Percentiles rank a stretch among this genome's conserved stretches.
Evolutionary conservation across 257 asterid species (phyloP).

Genomic region (Solanum ossicruentum): DNA sequence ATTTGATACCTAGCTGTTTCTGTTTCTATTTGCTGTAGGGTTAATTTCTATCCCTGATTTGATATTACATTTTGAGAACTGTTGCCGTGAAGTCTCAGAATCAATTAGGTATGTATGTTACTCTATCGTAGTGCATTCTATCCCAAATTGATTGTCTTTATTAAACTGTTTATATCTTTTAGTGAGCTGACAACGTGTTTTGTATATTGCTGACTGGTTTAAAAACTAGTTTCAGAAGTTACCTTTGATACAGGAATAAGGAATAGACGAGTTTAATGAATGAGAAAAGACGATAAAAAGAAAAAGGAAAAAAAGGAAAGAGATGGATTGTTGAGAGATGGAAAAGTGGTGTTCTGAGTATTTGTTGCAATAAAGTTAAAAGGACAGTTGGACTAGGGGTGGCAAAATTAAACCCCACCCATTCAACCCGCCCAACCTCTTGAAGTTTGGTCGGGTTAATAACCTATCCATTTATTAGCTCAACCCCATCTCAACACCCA

Average conservation of each 20-base stretch:
- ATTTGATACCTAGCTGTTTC: background rate
- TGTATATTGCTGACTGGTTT: background rate
- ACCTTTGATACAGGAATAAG: background rate
- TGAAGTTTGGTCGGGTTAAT: too few species aligned
- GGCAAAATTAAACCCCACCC: too few species aligned
- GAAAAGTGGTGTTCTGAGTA: background rate
- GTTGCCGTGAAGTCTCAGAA: constrained; percentile 84
- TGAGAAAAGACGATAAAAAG: background rate
- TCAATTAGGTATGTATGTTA: constrained; percentile 53
- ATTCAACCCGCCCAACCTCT: too few species aligned
- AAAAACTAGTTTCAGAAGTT: background rate
- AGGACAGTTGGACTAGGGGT: background rate
- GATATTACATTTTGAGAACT: constrained; percentile 70
- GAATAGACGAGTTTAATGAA: background rate
- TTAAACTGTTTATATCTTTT: background rate
- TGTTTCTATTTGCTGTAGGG: constrained; percentile 43
- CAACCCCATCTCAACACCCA: too few species aligned
- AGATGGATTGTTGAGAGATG: background rate
- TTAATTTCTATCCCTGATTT: constrained; percentile 77
- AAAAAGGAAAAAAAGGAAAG: background rate
- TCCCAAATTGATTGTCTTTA: background rate
- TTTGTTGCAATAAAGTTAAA: background rate
- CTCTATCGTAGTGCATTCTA: background rate
- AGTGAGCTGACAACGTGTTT: background rate
- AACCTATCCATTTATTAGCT: too few species aligned